Base-by-base conservation (phyloP, 805 yeast genomes). In the Candida insectorum region DNA sequence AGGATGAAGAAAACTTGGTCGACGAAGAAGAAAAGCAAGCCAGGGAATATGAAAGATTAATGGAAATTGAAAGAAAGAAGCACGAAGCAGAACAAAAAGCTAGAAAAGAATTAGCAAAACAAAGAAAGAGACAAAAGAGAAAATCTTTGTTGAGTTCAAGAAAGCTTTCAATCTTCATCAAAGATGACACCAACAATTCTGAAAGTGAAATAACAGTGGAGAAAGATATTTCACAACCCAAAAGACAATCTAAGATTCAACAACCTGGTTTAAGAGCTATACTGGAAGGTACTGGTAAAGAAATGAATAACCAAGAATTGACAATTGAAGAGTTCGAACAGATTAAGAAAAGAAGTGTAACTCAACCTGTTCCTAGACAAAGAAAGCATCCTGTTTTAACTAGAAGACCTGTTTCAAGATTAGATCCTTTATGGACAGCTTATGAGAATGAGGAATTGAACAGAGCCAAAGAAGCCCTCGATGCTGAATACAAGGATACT, bases 401-500 rank as follows among this genome's bases (percentile, higher is more conserved):
- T 3, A 68, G 79, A 38, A 64, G 77, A 39, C 81, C 81, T 5
- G 70, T 73, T 11, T 74, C 80, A 1, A 65, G 71, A 40, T 60
- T 76, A 32, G 81, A 76, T 51, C 81, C 81, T 17, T 62, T 77
- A 40, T 73, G 72, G 67, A 58, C 58, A 21, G 74, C 71, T 3
- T 73, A 71, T 47, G 76, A 73, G 40, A 68, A 62, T 56, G 69
- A 60, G 38, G 67, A 66, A 54, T 56, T 57, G 48, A 71, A 54
- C 37, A 55, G 54, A 44, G 77, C 60, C 37, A 62, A 61, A 47
- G 72, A 58, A 50, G 73, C 56, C 36, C 59, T 54, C 47, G 64
- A 54, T 32, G 62, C 59, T 9, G 68, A 62, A 39, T 51, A 43
- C 28, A 56, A 52, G 4, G 62, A 58, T 10, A 22, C 38, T 28